phyloP scores from a whole-genome alignment of 176 grass and related monocot species.

The Ensete ventricosum region DNA sequence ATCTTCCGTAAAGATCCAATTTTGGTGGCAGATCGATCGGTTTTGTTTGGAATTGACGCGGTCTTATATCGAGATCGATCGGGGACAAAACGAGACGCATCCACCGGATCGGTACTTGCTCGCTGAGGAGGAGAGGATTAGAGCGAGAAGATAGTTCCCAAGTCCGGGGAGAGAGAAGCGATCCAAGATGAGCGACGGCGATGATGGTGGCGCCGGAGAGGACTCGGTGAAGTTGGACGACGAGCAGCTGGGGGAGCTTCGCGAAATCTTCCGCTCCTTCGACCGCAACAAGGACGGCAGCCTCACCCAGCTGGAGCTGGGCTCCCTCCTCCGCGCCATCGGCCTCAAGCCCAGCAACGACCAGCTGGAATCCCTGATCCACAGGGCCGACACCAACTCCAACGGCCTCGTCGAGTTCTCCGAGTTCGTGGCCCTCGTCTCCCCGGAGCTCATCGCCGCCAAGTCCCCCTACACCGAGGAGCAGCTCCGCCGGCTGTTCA shows the following conservation, averaged over 20 bases:
- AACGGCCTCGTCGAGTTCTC: constrained; percentile 93
- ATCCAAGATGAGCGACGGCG: constrained; percentile 20
- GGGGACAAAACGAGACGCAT: neutral
- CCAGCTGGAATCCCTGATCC: constrained; percentile 65
- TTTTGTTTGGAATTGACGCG: neutral
- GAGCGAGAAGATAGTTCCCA: no score
- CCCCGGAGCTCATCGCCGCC: constrained; percentile 53
- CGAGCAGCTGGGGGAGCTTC: constrained; percentile 62
- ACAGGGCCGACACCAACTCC: constrained; percentile 64
- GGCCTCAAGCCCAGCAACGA: constrained; percentile 56
- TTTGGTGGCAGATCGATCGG: neutral
- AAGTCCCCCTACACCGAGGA: constrained; percentile 74
- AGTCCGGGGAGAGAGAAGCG: neutral
- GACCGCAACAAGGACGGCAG: constrained; percentile 83
- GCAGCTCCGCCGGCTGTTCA: constrained; percentile 58
- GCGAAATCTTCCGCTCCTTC: constrained; percentile 83
- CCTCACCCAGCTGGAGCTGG: constrained; percentile 88
- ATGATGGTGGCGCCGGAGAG: constrained; percentile 8
- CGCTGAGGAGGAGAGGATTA: no score
- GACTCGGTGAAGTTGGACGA: constrained; percentile 27
- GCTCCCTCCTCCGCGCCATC: constrained; percentile 74
- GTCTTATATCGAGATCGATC: neutral
- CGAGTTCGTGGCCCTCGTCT: constrained; percentile 73
- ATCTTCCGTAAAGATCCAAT: neutral
- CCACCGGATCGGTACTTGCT: no score